Base-by-base conservation (phyloP, 306 rosid species). In the Vachellia collinsii region DNA sequence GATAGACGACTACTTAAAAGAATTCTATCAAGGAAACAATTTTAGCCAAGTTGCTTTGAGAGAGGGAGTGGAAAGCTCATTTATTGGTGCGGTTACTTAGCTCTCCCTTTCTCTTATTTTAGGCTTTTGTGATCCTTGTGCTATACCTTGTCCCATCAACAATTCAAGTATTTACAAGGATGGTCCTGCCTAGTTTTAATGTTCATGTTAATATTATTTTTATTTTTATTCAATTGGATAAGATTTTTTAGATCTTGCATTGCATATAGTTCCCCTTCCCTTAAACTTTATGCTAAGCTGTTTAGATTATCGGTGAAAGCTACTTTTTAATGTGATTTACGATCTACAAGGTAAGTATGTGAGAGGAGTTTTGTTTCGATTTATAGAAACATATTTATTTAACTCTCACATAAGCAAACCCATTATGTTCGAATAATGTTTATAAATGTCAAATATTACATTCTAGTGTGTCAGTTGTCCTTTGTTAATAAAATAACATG, bases 111-210 rank as follows among this genome's bases (percentile, higher is more conserved):
- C 73, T 79, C 58, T 29, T 11, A 29, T 36, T 13, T 64, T 64
- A 34, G 69, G 69, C 61, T 71, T 51, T 51, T 74, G 64, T 87
- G 93, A 89, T 81, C 76, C 84, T 78, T 67, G 63, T 80, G 75
- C 62, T 74, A 69, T 74, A 74, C 85, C 78, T 81, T 83, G 90
- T 90, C 89, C 87, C 87, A 82, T 90, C 89, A 86, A 3, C 67
- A 47, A 43, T 71, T 56, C 6, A 64, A 56, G 77, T 82, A 83
- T 83, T 83, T 50, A 85, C 51, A 68, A 25, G 36, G 14, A 25
- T 23, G 66, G 66, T 61, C 38, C 17, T 9, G 17, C 66, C 66
- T 59, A 23, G 17, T 61, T 61, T 0, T 29, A 29, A 29, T 87
- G 93, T 29, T 29, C 23, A 61, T 11, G 38, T 4, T 25, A 25